Evolutionary conservation across 163 green algal genomes (phyloP), one percentile per base, ranked within the genome.

Genomic region (Trebouxia gelatinosa): DNA sequence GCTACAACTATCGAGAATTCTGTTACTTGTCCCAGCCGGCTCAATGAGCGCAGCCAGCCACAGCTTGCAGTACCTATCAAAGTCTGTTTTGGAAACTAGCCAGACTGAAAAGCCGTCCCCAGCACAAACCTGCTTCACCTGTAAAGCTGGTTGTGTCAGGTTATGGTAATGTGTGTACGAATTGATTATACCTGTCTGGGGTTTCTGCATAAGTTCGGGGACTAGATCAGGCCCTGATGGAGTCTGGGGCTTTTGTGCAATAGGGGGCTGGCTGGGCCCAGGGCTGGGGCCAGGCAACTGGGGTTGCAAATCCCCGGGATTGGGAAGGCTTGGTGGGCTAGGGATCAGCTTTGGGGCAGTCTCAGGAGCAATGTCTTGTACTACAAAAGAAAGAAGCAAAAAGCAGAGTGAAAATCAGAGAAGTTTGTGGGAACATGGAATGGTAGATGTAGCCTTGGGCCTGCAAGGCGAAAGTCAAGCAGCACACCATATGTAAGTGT

Each of bases 161-260:
- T 23, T 54, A 54, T 13, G 13, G 43, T 23, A 54, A 54, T 54
- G 43, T 54, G 43, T 54, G 13, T 54, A 13, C 13, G 43, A 54
- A 54, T 23, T 54, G 43, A 54, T 54, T 54, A 29, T 72, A 72
- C 64, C 64, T 51, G 64, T 72, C 37, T 72, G 50, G 64, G 64
- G 64, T 31, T 72, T 72, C 38, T 72, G 64, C 64, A 72, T 72
- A 16, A 72, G 64, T 23, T 72, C 64, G 50, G 64, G 64, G 2
- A 72, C 64, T 17, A 72, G 19, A 21, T 72, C 64, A 35, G 64
- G 64, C 35, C 64, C 64, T 37, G 64, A 51, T 16, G 64, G 64
- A 37, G 64, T 72, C 37, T 72, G 64, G 0, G 64, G 64, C 21
- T 21, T 72, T 37, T 72, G 64, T 35, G 64, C 64, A 26, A 72